Conservation (phyloP, 441 rosid species). For the Breynia disticha region DNA sequence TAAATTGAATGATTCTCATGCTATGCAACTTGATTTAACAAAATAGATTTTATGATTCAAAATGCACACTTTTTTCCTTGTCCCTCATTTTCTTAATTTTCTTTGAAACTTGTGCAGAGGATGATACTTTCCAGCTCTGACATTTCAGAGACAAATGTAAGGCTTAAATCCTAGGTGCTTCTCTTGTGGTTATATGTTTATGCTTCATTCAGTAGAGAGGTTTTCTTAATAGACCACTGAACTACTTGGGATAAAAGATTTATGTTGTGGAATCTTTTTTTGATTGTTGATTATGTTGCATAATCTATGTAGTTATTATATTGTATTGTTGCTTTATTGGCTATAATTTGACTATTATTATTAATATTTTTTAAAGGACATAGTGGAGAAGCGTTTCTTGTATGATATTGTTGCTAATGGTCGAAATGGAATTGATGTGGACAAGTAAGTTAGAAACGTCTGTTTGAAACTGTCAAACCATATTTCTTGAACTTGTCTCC, state of each 20-base stretch:
- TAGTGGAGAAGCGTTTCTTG: conserved; percentile 58
- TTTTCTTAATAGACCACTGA: neutral
- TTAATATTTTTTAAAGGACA: conserved; percentile 27
- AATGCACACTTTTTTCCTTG: neutral
- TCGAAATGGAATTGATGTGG: conserved; percentile 91
- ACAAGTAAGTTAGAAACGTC: conserved; percentile 35
- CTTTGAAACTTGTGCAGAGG: conserved; percentile 35
- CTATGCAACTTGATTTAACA: too few species aligned
- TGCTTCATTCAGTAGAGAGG: neutral
- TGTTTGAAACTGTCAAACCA: neutral
- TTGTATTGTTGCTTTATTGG: conserved; percentile 7
- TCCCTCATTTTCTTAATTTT: neutral
- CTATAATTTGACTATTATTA: neutral
- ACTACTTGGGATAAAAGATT: neutral
- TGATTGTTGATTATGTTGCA: neutral
- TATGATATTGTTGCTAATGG: conserved; percentile 98
- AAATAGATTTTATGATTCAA: neutral
- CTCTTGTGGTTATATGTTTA: neutral
- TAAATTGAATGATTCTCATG: too few species aligned
- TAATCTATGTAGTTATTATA: neutral
- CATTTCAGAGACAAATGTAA: conserved; percentile 34
- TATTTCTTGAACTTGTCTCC: too few species aligned
- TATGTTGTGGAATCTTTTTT: too few species aligned
- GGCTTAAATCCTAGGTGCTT: too few species aligned
- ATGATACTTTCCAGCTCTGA: conserved; percentile 66